A percentile compares a stretch with the other conserved stretches of the same genome.
Conservation (phyloP, 768 basidiomycete species). For the Russula compacta region DNA sequence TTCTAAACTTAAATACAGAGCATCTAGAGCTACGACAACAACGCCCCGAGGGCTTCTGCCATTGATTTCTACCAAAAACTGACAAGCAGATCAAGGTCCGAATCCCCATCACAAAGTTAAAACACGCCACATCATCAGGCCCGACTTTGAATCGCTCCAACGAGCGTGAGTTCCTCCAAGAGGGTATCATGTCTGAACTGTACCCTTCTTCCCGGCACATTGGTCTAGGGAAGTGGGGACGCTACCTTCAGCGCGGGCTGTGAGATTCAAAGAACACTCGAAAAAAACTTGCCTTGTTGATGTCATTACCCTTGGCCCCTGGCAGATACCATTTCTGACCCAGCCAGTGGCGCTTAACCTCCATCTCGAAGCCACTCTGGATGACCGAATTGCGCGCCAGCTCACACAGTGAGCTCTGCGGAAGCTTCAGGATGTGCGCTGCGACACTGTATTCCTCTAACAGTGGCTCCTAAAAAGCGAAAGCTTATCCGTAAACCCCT, state of each 20-base stretch:
- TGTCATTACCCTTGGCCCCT: conserved; percentile 90
- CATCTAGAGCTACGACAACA: no score
- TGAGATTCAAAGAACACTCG: no score
- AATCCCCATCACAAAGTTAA: background rate
- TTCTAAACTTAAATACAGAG: no score
- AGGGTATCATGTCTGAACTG: conserved; percentile 89
- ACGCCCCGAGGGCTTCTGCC: no score
- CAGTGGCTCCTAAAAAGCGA: conserved; percentile 82
- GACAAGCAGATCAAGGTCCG: background rate
- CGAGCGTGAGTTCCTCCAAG: conserved; percentile 72
- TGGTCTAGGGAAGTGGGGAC: conserved; percentile 64
- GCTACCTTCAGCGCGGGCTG: background rate
- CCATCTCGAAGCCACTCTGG: conserved; percentile 98
- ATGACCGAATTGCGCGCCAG: conserved; percentile 96
- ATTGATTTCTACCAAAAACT: no score
- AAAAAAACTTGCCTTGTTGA: conserved; percentile 66
- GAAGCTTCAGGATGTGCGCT: conserved; percentile 94
- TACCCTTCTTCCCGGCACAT: conserved; percentile 86
- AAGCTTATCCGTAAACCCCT: background rate
- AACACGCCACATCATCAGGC: background rate
- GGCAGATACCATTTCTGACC: conserved; percentile 91
- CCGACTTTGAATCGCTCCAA: conserved; percentile 25
- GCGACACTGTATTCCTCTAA: conserved; percentile 98
- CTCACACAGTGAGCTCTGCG: conserved; percentile 90
- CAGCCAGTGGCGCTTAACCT: conserved; percentile 91